Conservation (phyloP, 2,329 filamentous ascomycete species). For the Sclerotinia trifoliorum region DNA sequence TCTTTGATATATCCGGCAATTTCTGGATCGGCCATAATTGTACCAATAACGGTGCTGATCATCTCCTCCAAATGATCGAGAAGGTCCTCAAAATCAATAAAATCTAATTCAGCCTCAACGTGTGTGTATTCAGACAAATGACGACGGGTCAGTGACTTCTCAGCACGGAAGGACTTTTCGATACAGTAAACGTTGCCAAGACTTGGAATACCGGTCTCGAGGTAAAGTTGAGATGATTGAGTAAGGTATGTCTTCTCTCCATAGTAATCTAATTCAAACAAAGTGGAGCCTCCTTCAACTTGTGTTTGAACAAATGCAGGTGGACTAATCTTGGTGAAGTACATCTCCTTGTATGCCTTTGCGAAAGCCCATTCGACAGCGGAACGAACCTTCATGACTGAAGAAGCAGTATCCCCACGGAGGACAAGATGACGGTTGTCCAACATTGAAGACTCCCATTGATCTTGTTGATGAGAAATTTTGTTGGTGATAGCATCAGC, state of each 20-base stretch:
- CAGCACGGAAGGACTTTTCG: slow-evolving; percentile 97
- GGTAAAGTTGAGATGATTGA: slow-evolving; percentile 94
- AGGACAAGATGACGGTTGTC: slow-evolving; percentile 71
- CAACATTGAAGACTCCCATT: slow-evolving; percentile 45
- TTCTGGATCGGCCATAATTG: slow-evolving; percentile 69
- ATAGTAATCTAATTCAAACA: slow-evolving; percentile 53
- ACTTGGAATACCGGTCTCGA: slow-evolving; percentile 88
- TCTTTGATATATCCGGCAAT: slow-evolving; percentile 73
- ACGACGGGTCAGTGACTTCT: slow-evolving; percentile 91
- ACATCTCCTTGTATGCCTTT: slow-evolving; percentile 61
- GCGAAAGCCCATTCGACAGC: slow-evolving; percentile 68
- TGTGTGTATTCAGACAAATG: slow-evolving; percentile 97
- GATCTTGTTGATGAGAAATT: slow-evolving; percentile 67
- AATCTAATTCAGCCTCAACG: slow-evolving; percentile 94
- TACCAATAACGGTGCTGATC: slow-evolving; percentile 60
- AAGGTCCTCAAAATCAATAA: slow-evolving; percentile 88
- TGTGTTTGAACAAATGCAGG: slow-evolving; percentile 78
- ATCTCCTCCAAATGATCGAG: slow-evolving; percentile 83
- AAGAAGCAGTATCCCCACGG: slow-evolving; percentile 65
- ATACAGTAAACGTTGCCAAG: slow-evolving; percentile 97
- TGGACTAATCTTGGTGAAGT: slow-evolving; percentile 68
- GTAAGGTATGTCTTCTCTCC: slow-evolving; percentile 89
- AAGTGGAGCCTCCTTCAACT: slow-evolving; percentile 77
- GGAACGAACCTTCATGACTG: slow-evolving; percentile 70
- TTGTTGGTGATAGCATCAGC: slow-evolving; percentile 74